phyloP scores from a whole-genome alignment of 1,284 basidiomycete genomes.

The Cryptococcus neoformans region DNA sequence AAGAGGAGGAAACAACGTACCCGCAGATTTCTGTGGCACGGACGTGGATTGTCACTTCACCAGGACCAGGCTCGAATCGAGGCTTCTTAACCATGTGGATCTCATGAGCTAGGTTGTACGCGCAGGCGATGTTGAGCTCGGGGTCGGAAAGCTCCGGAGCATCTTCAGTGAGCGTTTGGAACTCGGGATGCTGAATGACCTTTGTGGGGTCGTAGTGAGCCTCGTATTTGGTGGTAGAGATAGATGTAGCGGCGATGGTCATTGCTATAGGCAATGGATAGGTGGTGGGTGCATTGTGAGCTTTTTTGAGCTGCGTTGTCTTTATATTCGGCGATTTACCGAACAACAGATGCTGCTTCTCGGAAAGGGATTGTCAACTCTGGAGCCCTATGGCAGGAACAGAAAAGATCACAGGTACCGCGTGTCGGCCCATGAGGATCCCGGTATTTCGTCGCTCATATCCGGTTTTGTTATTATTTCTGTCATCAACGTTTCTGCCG shows the following conservation, averaged over 20 bases:
- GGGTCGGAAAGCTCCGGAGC: constrained; percentile 25
- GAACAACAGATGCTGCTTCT: neutral
- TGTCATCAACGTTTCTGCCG: neutral
- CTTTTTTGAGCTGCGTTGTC: constrained; percentile 6
- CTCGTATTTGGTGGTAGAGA: constrained; percentile 25
- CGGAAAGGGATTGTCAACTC: too few relatives aligned
- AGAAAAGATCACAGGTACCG: neutral
- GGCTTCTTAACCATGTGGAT: constrained; percentile 50
- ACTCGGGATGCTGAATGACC: constrained; percentile 42
- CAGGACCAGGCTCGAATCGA: constrained; percentile 37
- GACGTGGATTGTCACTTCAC: constrained; percentile 51
- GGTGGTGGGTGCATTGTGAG: neutral
- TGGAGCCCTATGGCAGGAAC: neutral
- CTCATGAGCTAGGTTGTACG: constrained; percentile 49
- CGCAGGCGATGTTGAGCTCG: constrained; percentile 44
- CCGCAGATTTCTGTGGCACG: constrained; percentile 52
- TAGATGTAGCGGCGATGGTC: constrained; percentile 4
- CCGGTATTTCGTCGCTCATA: too few relatives aligned
- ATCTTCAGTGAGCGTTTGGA: constrained; percentile 29
- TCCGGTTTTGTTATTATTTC: too few relatives aligned
- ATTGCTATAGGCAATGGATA: neutral
- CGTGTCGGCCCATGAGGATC: neutral
- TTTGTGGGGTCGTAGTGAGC: constrained; percentile 36
- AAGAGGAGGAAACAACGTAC: constrained; percentile 22
- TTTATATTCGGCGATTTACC: neutral